Conservation (phyloP, 1,284 basidiomycete genomes). For the Macrocystidia cucumis region DNA sequence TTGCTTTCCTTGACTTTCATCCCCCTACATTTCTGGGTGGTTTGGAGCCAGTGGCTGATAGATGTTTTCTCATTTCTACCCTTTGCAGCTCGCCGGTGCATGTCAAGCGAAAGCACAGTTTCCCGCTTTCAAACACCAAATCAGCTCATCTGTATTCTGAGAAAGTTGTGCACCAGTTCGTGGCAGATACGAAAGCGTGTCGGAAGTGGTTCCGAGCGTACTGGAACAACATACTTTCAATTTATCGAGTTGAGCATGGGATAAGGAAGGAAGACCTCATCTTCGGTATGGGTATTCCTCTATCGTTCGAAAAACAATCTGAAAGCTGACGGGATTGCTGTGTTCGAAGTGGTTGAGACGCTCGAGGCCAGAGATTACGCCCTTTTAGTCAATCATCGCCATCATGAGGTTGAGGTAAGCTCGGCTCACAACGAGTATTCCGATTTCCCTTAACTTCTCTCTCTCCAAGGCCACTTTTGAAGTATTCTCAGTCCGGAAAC, state of each 20-base stretch:
- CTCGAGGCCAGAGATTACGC: conserved; percentile 62
- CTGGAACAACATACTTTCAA: conserved; percentile 51
- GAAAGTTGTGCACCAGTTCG: conserved; percentile 58
- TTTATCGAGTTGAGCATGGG: conserved; percentile 44
- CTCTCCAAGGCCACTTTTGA: too few relatives aligned
- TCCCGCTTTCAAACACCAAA: conserved; percentile 56
- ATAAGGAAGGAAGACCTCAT: conserved; percentile 66
- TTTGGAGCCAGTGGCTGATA: conserved; percentile 1
- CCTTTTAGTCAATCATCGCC: conserved; percentile 60
- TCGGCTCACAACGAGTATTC: too few relatives aligned
- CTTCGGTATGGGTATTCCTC: conserved; percentile 44
- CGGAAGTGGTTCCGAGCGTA: conserved; percentile 68
- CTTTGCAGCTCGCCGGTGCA: conserved; percentile 31
- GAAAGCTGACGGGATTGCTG: conserved; percentile 4
- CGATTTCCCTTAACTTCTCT: too few relatives aligned
- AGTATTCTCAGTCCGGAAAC: too few relatives aligned
- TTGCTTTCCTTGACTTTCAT: too few relatives aligned
- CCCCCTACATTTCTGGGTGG: too few relatives aligned
- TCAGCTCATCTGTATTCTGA: conserved; percentile 62
- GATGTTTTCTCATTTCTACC: conserved; percentile 8
- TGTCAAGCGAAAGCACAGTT: conserved; percentile 48
- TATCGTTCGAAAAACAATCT: too few relatives aligned
- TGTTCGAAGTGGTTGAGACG: conserved; percentile 54
- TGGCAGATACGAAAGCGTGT: conserved; percentile 50
- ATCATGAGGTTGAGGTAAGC: conserved; percentile 55